phyloP scores from a whole-genome alignment of 164 flowering plant genomes.

The Dillenia turbinata region DNA sequence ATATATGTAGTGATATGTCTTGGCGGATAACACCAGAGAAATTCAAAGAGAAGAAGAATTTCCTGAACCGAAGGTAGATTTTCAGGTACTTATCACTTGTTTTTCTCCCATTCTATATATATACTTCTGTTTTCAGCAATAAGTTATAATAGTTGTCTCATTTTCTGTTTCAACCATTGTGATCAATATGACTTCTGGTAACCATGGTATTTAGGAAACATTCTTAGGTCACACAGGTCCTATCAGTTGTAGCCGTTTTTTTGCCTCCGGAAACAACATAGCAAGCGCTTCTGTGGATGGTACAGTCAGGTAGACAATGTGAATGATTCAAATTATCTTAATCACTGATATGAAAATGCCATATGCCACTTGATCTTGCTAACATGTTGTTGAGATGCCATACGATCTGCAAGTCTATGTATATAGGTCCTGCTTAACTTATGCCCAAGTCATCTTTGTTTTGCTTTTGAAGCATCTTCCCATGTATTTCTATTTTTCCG shows the following conservation, averaged over 20 bases:
- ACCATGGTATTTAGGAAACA: slow-evolving; percentile 57
- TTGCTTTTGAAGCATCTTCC: no score
- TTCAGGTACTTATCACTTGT: slow-evolving; percentile 47
- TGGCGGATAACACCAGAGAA: slow-evolving; percentile 40
- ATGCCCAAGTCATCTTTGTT: no score
- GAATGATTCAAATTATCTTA: no score
- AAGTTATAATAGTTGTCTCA: background rate
- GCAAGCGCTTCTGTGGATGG: slow-evolving; percentile 97
- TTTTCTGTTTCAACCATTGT: background rate
- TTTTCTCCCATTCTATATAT: background rate
- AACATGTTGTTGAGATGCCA: no score
- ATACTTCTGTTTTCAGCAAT: background rate
- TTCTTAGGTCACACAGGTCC: slow-evolving; percentile 94
- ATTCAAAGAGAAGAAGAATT: slow-evolving; percentile 61
- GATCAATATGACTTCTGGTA: slow-evolving; percentile 4
- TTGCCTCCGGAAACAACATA: slow-evolving; percentile 87
- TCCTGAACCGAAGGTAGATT: slow-evolving; percentile 74
- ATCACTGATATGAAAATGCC: no score
- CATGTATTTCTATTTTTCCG: no score
- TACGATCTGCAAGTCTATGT: no score
- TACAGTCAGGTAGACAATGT: slow-evolving; percentile 74
- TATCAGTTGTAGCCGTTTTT: slow-evolving; percentile 84
- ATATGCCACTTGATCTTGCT: no score
- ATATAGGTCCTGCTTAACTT: no score
- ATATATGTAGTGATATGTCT: slow-evolving; percentile 5